A percentile compares a stretch with the other conserved stretches of the same genome.
Conservation (phyloP, 495 filamentous ascomycete genomes). For the Penicillium chermesinum region DNA sequence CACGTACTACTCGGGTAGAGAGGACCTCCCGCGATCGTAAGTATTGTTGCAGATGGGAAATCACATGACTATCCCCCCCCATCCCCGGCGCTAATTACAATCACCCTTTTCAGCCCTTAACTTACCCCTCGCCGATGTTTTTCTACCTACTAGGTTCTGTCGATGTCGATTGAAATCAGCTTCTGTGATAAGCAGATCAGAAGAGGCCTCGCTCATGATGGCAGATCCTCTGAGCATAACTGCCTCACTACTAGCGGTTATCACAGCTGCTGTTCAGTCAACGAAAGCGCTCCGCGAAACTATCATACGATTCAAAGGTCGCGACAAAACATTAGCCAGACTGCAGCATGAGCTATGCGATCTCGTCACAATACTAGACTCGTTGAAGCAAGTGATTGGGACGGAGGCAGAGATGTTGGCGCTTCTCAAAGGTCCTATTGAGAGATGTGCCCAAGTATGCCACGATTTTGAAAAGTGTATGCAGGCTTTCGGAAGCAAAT, state of each 20-base stretch:
- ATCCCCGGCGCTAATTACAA: background rate
- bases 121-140: too few species aligned
- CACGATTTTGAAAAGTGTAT: background rate
- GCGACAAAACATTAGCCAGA: conserved; percentile 2
- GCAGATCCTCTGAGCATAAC: conserved; percentile 2
- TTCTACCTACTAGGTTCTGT: too few species aligned
- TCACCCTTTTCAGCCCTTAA: background rate
- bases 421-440: conserved; percentile 3
- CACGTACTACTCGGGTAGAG: too few species aligned
- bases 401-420: background rate
- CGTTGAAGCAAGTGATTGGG: background rate
- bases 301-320: conserved; percentile 1
- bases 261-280: conserved; percentile 2
- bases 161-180: background rate
- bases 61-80: background rate
- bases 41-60: background rate
- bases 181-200: background rate
- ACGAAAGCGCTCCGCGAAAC: background rate
- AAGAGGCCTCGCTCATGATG: background rate
- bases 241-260: conserved; percentile 1
- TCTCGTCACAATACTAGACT: background rate
- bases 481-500: background rate
- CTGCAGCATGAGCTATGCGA: background rate
- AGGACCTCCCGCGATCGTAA: background rate
- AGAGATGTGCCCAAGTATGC: conserved; percentile 1